Evolutionary conservation across 176 grass and related monocot species (phyloP).

Genomic region (Cenchrus purpureus): DNA sequence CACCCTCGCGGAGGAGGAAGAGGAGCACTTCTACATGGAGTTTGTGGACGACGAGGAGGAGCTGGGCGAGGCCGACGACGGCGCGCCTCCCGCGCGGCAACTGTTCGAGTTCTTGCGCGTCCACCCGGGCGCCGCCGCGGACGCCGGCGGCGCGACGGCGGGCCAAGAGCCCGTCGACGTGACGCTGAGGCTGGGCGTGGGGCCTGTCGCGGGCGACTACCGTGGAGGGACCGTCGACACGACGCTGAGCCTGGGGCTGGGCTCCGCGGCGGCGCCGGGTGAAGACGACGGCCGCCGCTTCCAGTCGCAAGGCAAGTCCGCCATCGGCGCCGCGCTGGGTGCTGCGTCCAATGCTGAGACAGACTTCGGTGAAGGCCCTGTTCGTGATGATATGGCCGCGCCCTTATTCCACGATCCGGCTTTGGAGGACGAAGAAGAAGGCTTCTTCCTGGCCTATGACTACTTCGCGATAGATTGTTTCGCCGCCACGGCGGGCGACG

Average conservation of each 20-base stretch:
- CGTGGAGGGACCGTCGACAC: background rate
- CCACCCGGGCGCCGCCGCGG: background rate
- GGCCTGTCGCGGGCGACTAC: background rate
- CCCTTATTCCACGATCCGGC: no score
- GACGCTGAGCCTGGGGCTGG: background rate
- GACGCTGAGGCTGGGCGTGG: background rate
- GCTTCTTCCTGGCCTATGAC: background rate
- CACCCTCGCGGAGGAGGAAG: background rate
- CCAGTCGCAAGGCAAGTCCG: background rate
- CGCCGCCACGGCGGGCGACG: background rate
- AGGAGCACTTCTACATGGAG: background rate
- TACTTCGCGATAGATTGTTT: background rate
- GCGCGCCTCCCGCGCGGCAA: background rate
- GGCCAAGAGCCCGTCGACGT: background rate
- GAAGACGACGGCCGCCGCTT: background rate
- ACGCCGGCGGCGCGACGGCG: background rate
- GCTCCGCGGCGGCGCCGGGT: background rate
- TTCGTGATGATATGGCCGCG: no score
- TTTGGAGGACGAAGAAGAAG: background rate
- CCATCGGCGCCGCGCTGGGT: no score
- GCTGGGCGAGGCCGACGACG: background rate
- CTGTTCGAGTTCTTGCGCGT: background rate
- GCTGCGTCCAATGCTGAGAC: background rate
- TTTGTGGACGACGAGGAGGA: background rate
- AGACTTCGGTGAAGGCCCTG: background rate